Percentiles rank a stretch among this genome's conserved stretches.
Conservation (phyloP, 306 rosid species). For the Trifolium pratense region DNA sequence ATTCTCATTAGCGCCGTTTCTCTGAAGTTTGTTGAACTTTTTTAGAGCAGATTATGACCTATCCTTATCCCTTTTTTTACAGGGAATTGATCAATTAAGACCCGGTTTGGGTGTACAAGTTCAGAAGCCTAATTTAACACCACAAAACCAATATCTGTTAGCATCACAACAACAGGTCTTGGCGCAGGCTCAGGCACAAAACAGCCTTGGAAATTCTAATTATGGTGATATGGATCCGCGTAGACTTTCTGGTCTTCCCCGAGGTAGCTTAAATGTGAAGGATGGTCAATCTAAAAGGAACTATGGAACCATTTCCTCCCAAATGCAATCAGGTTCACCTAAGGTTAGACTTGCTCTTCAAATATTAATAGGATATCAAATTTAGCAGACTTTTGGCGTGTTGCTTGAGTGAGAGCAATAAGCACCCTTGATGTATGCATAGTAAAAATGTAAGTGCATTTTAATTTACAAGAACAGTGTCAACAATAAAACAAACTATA, state of each 20-base stretch:
- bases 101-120: conserved; percentile 82
- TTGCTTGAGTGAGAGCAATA: conserved; percentile 17
- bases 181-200: conserved; percentile 81
- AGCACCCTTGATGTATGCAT: conserved; percentile 4
- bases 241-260: conserved; percentile 73
- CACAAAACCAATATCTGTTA: conserved; percentile 67
- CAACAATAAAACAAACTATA: not conserved
- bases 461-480: not conserved
- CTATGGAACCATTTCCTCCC: conserved; percentile 81
- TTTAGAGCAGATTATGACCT: conserved; percentile 36
- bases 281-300: conserved; percentile 70
- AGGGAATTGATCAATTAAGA: conserved; percentile 88
- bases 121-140: conserved; percentile 73
- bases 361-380: conserved; percentile 22
- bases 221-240: conserved; percentile 84
- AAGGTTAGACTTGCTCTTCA: conserved; percentile 58
- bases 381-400: conserved; percentile 11
- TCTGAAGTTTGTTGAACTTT: conserved; percentile 30
- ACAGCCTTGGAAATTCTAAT: conserved; percentile 61
- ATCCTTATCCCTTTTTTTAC: conserved; percentile 24
- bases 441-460: not conserved
- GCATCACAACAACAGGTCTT: conserved; percentile 76
- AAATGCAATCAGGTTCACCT: conserved; percentile 77
- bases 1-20: conserved; percentile 18
- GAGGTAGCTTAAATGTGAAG: conserved; percentile 71